phyloP scores from a whole-genome alignment of 1,284 basidiomycete species.

The Leccinum colubrinum region DNA sequence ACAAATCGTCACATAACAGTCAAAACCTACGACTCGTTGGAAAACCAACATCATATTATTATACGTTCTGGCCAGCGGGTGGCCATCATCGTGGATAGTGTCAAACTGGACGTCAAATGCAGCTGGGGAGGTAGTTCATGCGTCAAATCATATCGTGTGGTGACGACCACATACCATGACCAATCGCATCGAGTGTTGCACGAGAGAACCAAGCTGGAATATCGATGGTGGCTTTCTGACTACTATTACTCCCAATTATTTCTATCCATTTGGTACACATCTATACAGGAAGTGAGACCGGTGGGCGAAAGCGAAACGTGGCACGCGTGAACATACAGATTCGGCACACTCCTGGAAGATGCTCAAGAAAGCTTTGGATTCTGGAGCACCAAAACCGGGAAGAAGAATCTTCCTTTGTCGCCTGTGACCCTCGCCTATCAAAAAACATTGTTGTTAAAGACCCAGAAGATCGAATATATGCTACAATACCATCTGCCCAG shows the following conservation, averaged over 20 bases:
- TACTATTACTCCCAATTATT: slow-evolving; percentile 27
- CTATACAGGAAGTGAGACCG: slow-evolving; percentile 30
- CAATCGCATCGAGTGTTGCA: slow-evolving; percentile 46
- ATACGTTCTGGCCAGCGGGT: slow-evolving; percentile 35
- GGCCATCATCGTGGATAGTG: slow-evolving; percentile 34
- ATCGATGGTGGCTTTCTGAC: slow-evolving; percentile 40
- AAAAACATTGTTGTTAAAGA: background rate
- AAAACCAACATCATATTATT: slow-evolving; percentile 34
- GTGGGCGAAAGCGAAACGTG: slow-evolving; percentile 6
- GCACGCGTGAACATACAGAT: slow-evolving; percentile 15
- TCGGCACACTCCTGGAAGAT: slow-evolving; percentile 33
- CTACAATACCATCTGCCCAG: slow-evolving; percentile 39
- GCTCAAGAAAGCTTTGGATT: slow-evolving; percentile 37
- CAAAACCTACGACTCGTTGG: slow-evolving; percentile 1
- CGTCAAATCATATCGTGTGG: background rate
- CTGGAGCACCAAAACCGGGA: slow-evolving; percentile 41
- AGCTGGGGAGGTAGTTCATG: slow-evolving; percentile 24
- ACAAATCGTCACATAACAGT: background rate
- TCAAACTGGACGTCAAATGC: slow-evolving; percentile 45
- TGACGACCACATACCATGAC: slow-evolving; percentile 35
- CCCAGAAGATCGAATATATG: background rate
- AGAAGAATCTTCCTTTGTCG: slow-evolving; percentile 43
- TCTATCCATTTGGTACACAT: slow-evolving; percentile 47
- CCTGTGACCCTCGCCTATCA: slow-evolving; percentile 42
- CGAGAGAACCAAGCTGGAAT: slow-evolving; percentile 39